Conservation (phyloP, 2,329 filamentous ascomycete genomes). For the Colletotrichum graminicola region DNA sequence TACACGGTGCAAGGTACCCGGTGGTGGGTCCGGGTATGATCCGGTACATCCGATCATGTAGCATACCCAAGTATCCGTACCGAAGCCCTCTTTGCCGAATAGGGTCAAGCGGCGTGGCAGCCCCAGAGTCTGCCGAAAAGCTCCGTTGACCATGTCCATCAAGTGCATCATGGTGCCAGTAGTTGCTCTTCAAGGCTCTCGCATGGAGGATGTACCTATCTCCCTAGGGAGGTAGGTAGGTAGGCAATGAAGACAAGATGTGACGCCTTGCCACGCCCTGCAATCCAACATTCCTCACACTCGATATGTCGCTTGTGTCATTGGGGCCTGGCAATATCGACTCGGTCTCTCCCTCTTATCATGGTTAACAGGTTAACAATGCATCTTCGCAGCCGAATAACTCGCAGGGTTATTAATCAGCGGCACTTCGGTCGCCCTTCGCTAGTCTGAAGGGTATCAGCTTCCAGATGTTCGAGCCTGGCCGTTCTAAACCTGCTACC, state of each 20-base stretch:
- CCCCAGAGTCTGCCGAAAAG: conserved; percentile 3
- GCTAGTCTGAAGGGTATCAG: background rate
- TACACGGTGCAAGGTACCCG: conserved; percentile 15
- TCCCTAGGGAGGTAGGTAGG: too few relatives aligned
- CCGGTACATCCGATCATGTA: conserved; percentile 23
- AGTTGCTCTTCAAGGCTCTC: background rate
- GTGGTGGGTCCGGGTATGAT: conserved; percentile 18
- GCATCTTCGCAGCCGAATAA: background rate
- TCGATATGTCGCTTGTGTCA: background rate
- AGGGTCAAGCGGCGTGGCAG: conserved; percentile 20
- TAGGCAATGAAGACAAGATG: background rate
- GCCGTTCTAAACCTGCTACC: background rate
- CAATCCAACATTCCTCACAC: background rate
- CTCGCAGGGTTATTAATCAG: background rate
- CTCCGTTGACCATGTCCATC: conserved; percentile 11
- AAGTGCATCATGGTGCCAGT: background rate
- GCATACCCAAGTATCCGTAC: background rate
- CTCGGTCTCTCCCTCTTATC: background rate
- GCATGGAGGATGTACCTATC: conserved; percentile 1
- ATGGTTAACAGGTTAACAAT: background rate
- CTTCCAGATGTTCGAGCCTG: background rate
- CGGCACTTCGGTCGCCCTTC: background rate
- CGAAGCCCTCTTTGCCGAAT: conserved; percentile 15
- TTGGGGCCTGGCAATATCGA: background rate
- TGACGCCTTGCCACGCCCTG: background rate